These are phyloP conservation scores for Penicillium capsulatum DNA, from an alignment of 2,329 filamentous ascomycete species.

Conservation along the genomic window DNA sequence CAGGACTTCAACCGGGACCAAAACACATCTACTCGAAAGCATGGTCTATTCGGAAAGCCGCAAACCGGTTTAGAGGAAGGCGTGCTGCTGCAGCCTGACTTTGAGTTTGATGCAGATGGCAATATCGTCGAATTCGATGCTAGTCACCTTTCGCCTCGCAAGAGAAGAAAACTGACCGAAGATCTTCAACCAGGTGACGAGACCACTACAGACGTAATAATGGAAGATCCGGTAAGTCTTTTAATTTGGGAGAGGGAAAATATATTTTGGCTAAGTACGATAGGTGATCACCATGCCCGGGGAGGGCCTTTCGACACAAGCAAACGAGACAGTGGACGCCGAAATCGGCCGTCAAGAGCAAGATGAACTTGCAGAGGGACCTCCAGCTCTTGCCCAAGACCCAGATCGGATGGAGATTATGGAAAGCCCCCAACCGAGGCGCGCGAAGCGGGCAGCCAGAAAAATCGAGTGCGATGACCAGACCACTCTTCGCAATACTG, in stretches of 20 bases:
- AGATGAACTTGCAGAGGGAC: neutral
- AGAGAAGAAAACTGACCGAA: constrained; percentile 7
- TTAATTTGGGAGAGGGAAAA: too few species aligned
- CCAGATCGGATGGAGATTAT: constrained; percentile 3
- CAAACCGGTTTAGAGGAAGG: constrained; percentile 39
- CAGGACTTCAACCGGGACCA: constrained; percentile 38
- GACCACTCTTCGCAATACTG: constrained; percentile 53
- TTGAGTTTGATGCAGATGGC: constrained; percentile 60
- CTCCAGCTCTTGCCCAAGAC: neutral
- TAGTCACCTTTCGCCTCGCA: constrained; percentile 10
- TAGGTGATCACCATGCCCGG: too few species aligned
- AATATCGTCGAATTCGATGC: constrained; percentile 50
- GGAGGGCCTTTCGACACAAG: neutral
- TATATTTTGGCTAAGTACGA: too few species aligned
- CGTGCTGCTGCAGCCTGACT: constrained; percentile 51
- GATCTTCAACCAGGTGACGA: neutral
- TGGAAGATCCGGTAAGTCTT: too few species aligned
- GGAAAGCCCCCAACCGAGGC: neutral
- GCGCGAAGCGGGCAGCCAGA: constrained; percentile 24
- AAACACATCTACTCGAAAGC: constrained; percentile 35
- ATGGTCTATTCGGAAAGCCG: constrained; percentile 26
- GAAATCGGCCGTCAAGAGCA: neutral
- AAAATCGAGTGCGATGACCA: constrained; percentile 46
- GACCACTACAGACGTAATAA: too few species aligned
- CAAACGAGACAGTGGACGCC: constrained; percentile 1